Evolutionary conservation across 805 yeast genomes (phyloP).

Genomic region (Candida insectalens): DNA sequence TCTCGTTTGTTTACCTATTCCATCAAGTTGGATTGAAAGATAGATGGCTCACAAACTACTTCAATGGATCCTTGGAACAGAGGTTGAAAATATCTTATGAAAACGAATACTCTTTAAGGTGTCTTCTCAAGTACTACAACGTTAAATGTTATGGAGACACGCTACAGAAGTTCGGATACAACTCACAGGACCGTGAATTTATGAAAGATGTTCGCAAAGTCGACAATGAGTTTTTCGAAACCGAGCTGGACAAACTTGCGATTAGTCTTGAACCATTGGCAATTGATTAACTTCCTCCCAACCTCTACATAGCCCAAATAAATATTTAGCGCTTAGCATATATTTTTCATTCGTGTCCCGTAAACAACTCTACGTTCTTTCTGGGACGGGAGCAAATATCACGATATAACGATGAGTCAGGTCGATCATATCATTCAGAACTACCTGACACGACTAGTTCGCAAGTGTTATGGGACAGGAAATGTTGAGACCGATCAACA

Average conservation of each 20-base stretch:
- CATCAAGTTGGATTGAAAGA: conserved; percentile 66
- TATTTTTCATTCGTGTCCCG: too few relatives aligned
- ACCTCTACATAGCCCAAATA: too few relatives aligned
- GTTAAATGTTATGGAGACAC: conserved; percentile 41
- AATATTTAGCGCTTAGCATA: too few relatives aligned
- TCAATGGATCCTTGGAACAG: conserved; percentile 60
- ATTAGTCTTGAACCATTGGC: too few relatives aligned
- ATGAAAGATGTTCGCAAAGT: conserved; percentile 9
- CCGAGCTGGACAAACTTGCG: conserved; percentile 24
- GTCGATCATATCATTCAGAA: conserved; percentile 14
- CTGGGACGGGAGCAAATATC: too few relatives aligned
- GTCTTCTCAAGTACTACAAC: conserved; percentile 70
- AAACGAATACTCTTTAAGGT: conserved; percentile 77
- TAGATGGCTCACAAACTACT: conserved; percentile 84
- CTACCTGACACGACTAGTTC: conserved; percentile 13
- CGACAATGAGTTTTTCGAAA: conserved; percentile 30
- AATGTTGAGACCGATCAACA: neutral
- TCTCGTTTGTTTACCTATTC: conserved; percentile 76
- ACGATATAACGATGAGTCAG: conserved; percentile 5
- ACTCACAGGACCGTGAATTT: conserved; percentile 20
- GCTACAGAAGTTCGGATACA: conserved; percentile 50
- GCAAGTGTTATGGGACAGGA: conserved; percentile 6
- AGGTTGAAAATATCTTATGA: conserved; percentile 72
- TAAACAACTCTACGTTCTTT: too few relatives aligned
- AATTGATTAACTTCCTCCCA: too few relatives aligned